These are phyloP conservation scores for Pythium monospermum DNA, from an alignment of 352 stramenopile species.

Conservation along the genomic window DNA sequence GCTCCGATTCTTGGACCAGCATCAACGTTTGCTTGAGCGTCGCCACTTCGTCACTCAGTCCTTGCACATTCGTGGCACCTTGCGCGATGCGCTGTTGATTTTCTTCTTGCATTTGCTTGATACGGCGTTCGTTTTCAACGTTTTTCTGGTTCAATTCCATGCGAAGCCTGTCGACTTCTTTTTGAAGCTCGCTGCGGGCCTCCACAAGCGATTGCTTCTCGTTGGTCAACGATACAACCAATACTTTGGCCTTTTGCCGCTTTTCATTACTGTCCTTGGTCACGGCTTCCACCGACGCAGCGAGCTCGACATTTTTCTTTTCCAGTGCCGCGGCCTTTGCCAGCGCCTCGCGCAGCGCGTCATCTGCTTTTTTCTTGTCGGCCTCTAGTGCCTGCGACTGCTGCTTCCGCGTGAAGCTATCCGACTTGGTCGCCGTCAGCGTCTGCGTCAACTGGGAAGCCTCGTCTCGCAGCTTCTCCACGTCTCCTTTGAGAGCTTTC, in stretches of 20 bases:
- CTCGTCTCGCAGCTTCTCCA: slow-evolving; percentile 39
- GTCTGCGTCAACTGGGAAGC: slow-evolving; percentile 35
- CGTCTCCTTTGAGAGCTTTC: slow-evolving; percentile 34
- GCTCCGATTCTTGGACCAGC: slow-evolving; percentile 63
- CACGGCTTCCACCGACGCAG: slow-evolving; percentile 30
- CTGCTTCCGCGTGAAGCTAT: slow-evolving; percentile 38
- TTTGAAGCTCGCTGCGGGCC: slow-evolving; percentile 42
- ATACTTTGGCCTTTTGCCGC: slow-evolving; percentile 61
- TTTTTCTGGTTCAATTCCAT: slow-evolving; percentile 78
- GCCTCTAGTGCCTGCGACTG: slow-evolving; percentile 35
- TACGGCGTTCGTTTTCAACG: slow-evolving; percentile 57
- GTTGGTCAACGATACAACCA: slow-evolving; percentile 58
- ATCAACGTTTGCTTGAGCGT: slow-evolving; percentile 52
- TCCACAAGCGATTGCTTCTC: slow-evolving; percentile 56
- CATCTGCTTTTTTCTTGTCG: slow-evolving; percentile 44
- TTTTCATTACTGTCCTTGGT: slow-evolving; percentile 63
- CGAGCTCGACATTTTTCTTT: slow-evolving; percentile 55
- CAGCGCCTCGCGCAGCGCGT: slow-evolving; percentile 28
- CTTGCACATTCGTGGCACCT: slow-evolving; percentile 37
- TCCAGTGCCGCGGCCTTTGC: slow-evolving; percentile 36
- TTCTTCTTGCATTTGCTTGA: slow-evolving; percentile 60
- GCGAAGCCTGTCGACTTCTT: slow-evolving; percentile 61
- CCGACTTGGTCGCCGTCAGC: slow-evolving; percentile 33
- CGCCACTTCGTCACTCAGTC: slow-evolving; percentile 51
- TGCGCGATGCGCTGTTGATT: slow-evolving; percentile 43